phyloP scores from a whole-genome alignment of 352 stramenopile species.

The Phytopythium helicoides region DNA sequence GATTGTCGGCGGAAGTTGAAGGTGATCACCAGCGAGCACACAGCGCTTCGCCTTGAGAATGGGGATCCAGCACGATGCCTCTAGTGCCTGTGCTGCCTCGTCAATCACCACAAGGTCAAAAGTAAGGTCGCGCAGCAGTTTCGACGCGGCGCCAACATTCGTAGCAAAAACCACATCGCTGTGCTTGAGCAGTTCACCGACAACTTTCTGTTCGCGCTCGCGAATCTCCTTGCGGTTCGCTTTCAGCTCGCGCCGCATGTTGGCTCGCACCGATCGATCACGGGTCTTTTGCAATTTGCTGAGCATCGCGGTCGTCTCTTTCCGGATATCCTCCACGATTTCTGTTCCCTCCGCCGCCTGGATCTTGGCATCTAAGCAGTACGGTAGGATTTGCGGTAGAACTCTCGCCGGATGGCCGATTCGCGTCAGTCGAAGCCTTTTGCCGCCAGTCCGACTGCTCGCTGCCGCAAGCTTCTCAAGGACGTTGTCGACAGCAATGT shows the following conservation, averaged over 20 bases:
- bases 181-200: slow-evolving; percentile 88
- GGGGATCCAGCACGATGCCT: slow-evolving; percentile 96
- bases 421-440: slow-evolving; percentile 43
- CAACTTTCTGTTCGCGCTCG: slow-evolving; percentile 91
- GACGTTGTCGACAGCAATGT: slow-evolving; percentile 99
- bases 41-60: slow-evolving; percentile 90
- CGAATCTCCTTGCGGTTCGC: slow-evolving; percentile 94
- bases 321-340: slow-evolving; percentile 94
- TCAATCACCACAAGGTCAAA: slow-evolving; percentile 98
- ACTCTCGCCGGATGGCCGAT: slow-evolving; percentile 96
- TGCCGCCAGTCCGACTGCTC: slow-evolving; percentile 15
- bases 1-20: slow-evolving; percentile 97
- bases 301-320: slow-evolving; percentile 83
- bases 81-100: slow-evolving; percentile 96
- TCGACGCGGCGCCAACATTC: slow-evolving; percentile 93
- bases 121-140: slow-evolving; percentile 83
- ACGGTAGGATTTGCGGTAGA: slow-evolving; percentile 84
- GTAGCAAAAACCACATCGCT: slow-evolving; percentile 96
- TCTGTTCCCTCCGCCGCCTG: slow-evolving; percentile 91
- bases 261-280: slow-evolving; percentile 42
- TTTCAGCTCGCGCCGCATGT: slow-evolving; percentile 83
- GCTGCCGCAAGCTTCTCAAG: slow-evolving; percentile 89
- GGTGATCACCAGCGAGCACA: slow-evolving; percentile 93
- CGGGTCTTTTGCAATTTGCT: slow-evolving; percentile 51
- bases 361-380: slow-evolving; percentile 95